Evolutionary conservation across 768 basidiomycete genomes (phyloP), one percentile per base, ranked within the genome.

Genomic region (Russula foetens): DNA sequence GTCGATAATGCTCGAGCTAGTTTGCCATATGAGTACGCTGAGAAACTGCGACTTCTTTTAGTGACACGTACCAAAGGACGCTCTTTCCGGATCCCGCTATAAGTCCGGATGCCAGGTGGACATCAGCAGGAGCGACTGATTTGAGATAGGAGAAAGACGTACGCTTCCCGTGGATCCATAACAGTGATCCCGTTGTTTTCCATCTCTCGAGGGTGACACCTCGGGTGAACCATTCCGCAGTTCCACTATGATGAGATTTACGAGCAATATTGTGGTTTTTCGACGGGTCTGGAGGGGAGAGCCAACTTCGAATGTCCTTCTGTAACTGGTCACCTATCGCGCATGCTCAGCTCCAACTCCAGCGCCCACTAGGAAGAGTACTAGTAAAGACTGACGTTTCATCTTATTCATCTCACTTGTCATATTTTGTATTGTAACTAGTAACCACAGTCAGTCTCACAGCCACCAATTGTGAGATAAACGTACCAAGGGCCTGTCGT

Each of bases 71-170:
- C 52, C 31, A 38, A 19, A 60, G 35, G 5, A 59, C 28, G n/a
- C 58, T 59, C n/a, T 59, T 58, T 19, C 57, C 57, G 15, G 57
- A 52, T 1, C 58, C 58, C n/a, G 35, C 59, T 54, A 29, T 4
- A 17, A 35, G 11, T 43, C 23, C 17, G 12, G 15, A 26, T 7
- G 3, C 15, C 1, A 0, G 3, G 21, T 17, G 17, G 7, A 3
- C 26, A 41, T 54, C 7, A 26, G 11, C 23, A 8, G 23, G 19
- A 21, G 4, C 9, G 11, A 35, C 9, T 3, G 24, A n/a, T 7
- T 5, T 2, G 0, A 28, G 24, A 24, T n/a, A 24, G 8, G 1
- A 6, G 19, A 28, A 24, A 41, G 24, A 41, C 26, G 17, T 19
- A 53, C 52, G 52, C 29, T 41, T 53, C 19, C 38, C 52, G 17